These are phyloP conservation scores for Euptelea pleiosperma DNA, from an alignment of 164 flowering plant species.

Conservation along the genomic window DNA sequence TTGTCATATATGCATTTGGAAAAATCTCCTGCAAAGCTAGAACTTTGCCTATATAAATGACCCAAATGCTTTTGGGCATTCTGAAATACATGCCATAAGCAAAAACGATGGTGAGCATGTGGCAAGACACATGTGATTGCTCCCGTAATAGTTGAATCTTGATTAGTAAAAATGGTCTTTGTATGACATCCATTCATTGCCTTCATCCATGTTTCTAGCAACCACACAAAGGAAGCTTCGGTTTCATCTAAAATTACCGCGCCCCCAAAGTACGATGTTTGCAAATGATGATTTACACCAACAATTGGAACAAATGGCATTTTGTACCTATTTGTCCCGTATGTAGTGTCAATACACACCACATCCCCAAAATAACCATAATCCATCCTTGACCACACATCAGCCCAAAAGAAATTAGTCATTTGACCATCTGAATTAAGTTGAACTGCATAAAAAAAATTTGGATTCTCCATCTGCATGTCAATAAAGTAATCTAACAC, in stretches of 20 bases:
- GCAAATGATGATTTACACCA: too few relatives aligned
- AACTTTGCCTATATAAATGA: background rate
- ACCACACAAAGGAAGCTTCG: background rate
- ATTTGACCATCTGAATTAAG: too few relatives aligned
- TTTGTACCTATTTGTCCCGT: background rate
- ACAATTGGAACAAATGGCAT: too few relatives aligned
- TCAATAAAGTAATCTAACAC: too few relatives aligned
- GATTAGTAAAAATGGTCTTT: background rate
- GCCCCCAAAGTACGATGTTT: background rate
- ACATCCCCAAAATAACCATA: background rate
- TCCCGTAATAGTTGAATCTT: background rate
- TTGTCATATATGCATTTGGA: background rate
- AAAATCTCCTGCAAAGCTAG: background rate
- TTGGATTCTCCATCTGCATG: too few relatives aligned
- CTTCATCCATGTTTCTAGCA: background rate
- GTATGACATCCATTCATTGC: background rate
- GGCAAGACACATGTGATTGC: background rate
- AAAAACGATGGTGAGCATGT: background rate
- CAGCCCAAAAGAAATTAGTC: background rate
- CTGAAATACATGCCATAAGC: background rate
- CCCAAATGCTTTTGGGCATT: background rate
- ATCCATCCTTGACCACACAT: background rate
- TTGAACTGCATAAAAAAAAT: too few relatives aligned
- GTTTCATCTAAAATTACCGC: background rate
- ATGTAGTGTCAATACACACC: background rate